phyloP scores from a whole-genome alignment of 2,329 filamentous ascomycete species.

The Polychaeton citri region DNA sequence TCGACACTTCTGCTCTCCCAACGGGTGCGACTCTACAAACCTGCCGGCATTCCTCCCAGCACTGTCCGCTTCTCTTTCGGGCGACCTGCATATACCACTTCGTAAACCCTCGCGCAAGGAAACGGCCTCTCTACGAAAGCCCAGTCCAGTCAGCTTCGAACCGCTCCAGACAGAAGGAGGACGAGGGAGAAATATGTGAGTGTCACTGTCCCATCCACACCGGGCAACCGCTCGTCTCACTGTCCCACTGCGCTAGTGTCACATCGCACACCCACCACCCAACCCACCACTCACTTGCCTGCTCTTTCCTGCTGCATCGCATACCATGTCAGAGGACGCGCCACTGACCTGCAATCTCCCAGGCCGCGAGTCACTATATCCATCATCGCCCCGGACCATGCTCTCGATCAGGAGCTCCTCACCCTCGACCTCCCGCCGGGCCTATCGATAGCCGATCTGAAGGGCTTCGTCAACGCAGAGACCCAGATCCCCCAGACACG shows the following conservation, averaged over 20 bases:
- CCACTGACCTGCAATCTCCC: slow-evolving; percentile 2
- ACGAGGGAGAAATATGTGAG: not conserved
- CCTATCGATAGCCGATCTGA: slow-evolving; percentile 73
- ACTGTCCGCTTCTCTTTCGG: slow-evolving; percentile 7
- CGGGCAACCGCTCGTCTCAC: not conserved
- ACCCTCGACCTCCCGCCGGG: slow-evolving; percentile 70
- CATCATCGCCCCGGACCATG: slow-evolving; percentile 60
- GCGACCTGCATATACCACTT: slow-evolving; percentile 14
- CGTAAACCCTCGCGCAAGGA: no score
- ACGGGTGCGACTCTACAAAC: slow-evolving; percentile 1
- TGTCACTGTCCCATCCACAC: not conserved
- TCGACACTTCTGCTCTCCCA: not conserved
- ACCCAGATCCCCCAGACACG: slow-evolving; percentile 55
- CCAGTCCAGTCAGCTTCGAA: no score
- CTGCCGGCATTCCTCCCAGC: not conserved
- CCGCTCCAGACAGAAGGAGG: no score
- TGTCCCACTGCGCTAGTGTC: not conserved
- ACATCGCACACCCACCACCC: not conserved
- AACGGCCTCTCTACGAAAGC: no score
- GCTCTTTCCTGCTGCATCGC: no score
- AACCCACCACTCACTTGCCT: not conserved
- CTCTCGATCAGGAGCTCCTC: slow-evolving; percentile 58
- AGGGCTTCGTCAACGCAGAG: slow-evolving; percentile 78
- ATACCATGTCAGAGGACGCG: not conserved
- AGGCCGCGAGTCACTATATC: slow-evolving; percentile 77